A percentile compares a stretch with the other conserved stretches of the same genome.
phyloP scores from a whole-genome alignment of 73 alveolate species.

The Paraurostyla sp. region DNA sequence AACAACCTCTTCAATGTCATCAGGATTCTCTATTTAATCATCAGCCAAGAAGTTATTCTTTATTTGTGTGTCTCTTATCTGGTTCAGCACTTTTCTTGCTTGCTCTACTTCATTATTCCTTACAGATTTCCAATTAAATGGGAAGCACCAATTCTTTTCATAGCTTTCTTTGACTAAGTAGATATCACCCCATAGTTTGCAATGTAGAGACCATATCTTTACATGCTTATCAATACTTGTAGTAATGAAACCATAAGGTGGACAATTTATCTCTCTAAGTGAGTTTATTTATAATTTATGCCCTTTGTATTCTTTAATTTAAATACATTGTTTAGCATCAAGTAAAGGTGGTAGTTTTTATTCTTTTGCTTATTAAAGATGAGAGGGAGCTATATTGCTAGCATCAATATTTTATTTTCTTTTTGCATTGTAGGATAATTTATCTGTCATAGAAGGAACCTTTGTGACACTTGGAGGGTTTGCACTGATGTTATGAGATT shows the following conservation, averaged over 20 bases:
- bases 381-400: slow-evolving; percentile 38
- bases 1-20: slow-evolving; percentile 29
- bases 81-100: slow-evolving; percentile 27
- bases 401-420: slow-evolving; percentile 62
- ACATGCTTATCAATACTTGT: slow-evolving; percentile 63
- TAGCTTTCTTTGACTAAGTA: slow-evolving; percentile 32
- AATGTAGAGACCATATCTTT: slow-evolving; percentile 54
- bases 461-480: not conserved
- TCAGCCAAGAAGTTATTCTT: not conserved
- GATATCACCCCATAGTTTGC: slow-evolving; percentile 70
- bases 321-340: slow-evolving; percentile 32
- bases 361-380: slow-evolving; percentile 40
- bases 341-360: slow-evolving; percentile 43
- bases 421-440: slow-evolving; percentile 60
- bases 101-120: slow-evolving; percentile 50
- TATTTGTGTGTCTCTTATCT: not conserved
- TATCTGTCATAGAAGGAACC: slow-evolving; percentile 14
- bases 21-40: not conserved
- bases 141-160: slow-evolving; percentile 68
- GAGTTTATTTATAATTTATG: slow-evolving; percentile 51
- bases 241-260: slow-evolving; percentile 61
- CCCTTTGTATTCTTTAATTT: slow-evolving; percentile 51
- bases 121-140: slow-evolving; percentile 61
- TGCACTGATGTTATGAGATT: not conserved
- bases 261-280: slow-evolving; percentile 35